Evolutionary conservation across 257 asterid species (phyloP), one percentile per base, ranked within the genome.

Genomic region (Lycium barbarum): DNA sequence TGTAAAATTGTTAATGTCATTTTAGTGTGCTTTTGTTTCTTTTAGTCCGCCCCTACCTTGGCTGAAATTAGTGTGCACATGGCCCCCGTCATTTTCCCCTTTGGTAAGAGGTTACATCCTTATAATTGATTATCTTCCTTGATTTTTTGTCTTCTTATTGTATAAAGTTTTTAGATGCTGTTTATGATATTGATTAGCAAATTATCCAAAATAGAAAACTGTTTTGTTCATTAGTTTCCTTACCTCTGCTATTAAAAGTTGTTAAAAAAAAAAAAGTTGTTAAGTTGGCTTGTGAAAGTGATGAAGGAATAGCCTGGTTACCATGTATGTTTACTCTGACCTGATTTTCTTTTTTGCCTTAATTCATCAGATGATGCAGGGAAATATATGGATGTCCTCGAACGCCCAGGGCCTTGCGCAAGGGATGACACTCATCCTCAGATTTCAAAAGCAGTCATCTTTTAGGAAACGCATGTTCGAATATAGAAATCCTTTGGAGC

Each of bases 311-410:
- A 76, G 43, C 65, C 4, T 11, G 62, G 40, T 7, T 53, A 3
- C 65, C 47, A 53, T 33, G 15, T 78, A 26, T 33, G 65, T 33
- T 78, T 26, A 33, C 2, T 78, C 82, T 78, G 82, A 78, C 49
- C 82, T 78, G 49, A 26, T 26, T 78, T 17, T 51, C 3, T 12
- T 84, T 61, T 20, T n/a, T 68, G 36, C 59, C 43, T 14, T 35
- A 20, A 49, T 68, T 59, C 65, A 86, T 82, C 89, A 90, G 92
- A 87, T 90, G 91, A 85, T 90, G 91, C 92, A 90, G 85, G 92
- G 92, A 49, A 88, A 85, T 62, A 88, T 90, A 82, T 90, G 92
- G 92, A 84, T 87, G 86, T 90, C 90, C 35, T 84, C 89, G 5
- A 87, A 88, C 71, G 72, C 92, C 26, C 70, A 51, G 15, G 90